phyloP scores from a whole-genome alignment of 371 early-diverging fungal genomes.

The Mucor mucedo region DNA sequence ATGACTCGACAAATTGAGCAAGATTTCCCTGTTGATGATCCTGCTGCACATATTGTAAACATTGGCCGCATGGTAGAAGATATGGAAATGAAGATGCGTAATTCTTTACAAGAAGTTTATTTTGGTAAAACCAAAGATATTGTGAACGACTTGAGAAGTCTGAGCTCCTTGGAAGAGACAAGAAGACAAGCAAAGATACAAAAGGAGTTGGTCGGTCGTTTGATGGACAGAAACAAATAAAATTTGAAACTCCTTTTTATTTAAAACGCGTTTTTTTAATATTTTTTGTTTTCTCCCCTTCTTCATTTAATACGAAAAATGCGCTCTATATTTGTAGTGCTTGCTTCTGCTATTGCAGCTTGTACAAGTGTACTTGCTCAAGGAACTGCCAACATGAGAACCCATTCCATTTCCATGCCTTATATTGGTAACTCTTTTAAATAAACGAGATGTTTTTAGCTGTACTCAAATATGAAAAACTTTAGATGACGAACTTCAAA shows the following conservation, averaged over 20 bases:
- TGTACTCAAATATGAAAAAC: background rate
- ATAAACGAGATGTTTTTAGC: background rate
- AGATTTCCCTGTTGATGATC: conserved; percentile 80
- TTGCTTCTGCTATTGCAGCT: conserved; percentile 25
- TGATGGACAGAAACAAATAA: conserved; percentile 55
- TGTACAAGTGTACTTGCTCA: conserved; percentile 32
- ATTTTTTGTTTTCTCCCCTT: conserved; percentile 12
- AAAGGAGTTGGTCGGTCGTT: conserved; percentile 72
- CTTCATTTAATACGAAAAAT: conserved; percentile 21
- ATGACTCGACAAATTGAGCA: conserved; percentile 94
- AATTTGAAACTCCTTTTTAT: conserved; percentile 1
- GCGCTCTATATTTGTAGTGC: conserved; percentile 30
- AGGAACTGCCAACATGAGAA: conserved; percentile 53
- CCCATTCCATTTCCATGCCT: conserved; percentile 72
- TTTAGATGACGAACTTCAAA: conserved; percentile 69
- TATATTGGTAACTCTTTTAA: conserved; percentile 61
- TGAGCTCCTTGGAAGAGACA: conserved; percentile 72
- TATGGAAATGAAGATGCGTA: conserved; percentile 95
- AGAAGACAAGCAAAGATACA: conserved; percentile 72
- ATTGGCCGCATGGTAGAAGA: conserved; percentile 97
- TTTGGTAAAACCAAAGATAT: conserved; percentile 98
- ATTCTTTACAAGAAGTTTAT: conserved; percentile 92
- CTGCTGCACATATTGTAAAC: conserved; percentile 85
- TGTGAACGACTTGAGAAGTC: conserved; percentile 88
- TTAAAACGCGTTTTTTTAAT: conserved; percentile 13